phyloP scores from a whole-genome alignment of 2,329 filamentous ascomycete species.

The Ascochyta fabae region DNA sequence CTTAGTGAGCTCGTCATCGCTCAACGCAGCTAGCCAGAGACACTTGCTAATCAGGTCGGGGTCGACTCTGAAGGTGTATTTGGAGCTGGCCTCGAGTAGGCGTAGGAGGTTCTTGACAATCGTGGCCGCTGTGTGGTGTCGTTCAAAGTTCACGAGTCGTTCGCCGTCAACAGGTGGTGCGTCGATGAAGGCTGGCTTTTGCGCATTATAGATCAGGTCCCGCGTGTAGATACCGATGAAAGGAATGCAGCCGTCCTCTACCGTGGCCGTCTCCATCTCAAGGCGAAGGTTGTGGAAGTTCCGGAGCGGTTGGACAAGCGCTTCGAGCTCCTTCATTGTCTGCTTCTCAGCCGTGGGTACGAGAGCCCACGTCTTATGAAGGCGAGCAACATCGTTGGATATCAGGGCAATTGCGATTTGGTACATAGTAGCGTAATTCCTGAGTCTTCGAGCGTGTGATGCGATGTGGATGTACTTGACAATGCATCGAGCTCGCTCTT shows the following conservation, averaged over 20 bases:
- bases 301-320: constrained; percentile 74
- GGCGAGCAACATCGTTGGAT: constrained; percentile 72
- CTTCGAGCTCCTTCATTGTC: constrained; percentile 72
- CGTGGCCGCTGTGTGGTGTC: constrained; percentile 75
- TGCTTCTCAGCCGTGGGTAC: constrained; percentile 70
- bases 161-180: constrained; percentile 64
- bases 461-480: constrained; percentile 86
- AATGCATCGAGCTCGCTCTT: constrained; percentile 77
- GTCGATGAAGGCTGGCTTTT: constrained; percentile 77
- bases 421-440: constrained; percentile 84
- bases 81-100: constrained; percentile 78
- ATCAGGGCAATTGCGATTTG: constrained; percentile 80
- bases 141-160: constrained; percentile 81
- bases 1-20: constrained; percentile 71
- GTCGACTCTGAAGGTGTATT: constrained; percentile 75
- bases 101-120: constrained; percentile 81
- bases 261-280: constrained; percentile 75
- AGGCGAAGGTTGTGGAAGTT: constrained; percentile 79
- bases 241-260: constrained; percentile 77
- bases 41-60: constrained; percentile 80
- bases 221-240: constrained; percentile 84
- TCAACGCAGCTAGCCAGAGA: constrained; percentile 82
- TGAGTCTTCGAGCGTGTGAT: constrained; percentile 73
- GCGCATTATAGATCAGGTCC: constrained; percentile 80
- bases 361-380: constrained; percentile 73